These are phyloP conservation scores for Clonostachys byssicola DNA, from an alignment of 2,329 filamentous ascomycete genomes.

Conservation along the genomic window DNA sequence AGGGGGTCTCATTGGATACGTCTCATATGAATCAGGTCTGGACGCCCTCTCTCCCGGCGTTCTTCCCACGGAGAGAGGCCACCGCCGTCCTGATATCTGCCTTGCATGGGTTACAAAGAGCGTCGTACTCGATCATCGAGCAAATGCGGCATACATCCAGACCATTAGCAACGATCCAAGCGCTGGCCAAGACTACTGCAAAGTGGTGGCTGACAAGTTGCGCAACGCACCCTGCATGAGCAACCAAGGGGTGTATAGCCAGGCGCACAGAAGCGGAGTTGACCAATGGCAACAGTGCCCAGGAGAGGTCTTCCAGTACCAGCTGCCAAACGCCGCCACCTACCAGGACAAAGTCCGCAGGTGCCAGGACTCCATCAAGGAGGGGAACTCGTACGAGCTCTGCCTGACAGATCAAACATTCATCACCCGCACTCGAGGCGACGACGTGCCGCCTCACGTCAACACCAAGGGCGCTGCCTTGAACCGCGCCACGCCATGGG, in stretches of 20 bases:
- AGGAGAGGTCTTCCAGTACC: not conserved
- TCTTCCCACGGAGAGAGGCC: conserved; percentile 11
- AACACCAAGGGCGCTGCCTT: not conserved
- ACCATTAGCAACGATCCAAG: not conserved
- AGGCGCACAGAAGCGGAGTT: too few relatives aligned
- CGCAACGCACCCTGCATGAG: not conserved
- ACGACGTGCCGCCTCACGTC: not conserved
- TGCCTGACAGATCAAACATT: conserved; percentile 18
- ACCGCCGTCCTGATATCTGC: conserved; percentile 1
- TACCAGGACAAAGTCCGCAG: conserved; percentile 7
- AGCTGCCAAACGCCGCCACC: not conserved
- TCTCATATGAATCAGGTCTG: conserved; percentile 9
- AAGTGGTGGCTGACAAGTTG: not conserved
- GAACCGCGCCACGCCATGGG: conserved; percentile 2
- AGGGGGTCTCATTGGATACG: conserved; percentile 9
- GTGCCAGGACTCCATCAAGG: conserved; percentile 5
- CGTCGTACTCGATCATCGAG: conserved; percentile 7
- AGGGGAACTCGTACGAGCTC: conserved; percentile 9
- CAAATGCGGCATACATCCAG: conserved; percentile 2
- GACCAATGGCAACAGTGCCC: too few relatives aligned
- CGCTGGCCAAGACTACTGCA: not conserved
- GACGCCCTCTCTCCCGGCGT: conserved; percentile 17
- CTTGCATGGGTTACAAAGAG: conserved; percentile 5
- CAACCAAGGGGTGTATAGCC: too few relatives aligned
- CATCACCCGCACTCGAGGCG: conserved; percentile 37